Percentiles rank a stretch among this genome's conserved stretches.
Evolutionary conservation across 208 protist species (phyloP).

Genomic region (Crithidia mellificae): DNA sequence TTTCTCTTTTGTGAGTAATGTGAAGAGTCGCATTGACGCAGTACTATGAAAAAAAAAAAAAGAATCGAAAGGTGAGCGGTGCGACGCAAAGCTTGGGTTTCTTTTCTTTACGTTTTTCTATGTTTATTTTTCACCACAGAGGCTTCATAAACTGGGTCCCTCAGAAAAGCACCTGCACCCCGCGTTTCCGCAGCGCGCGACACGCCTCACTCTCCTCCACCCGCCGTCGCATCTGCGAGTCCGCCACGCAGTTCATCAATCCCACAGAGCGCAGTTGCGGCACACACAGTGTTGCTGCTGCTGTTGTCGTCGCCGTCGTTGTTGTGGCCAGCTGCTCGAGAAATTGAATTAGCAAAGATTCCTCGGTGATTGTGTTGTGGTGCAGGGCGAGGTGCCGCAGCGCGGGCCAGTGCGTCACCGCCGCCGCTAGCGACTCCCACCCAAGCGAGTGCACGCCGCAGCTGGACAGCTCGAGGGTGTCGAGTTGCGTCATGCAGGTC

Average conservation of each 20-base stretch:
- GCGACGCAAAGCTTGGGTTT: too few relatives aligned
- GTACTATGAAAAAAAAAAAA: too few relatives aligned
- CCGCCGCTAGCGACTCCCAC: slow-evolving; percentile 64
- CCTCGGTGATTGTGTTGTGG: slow-evolving; percentile 38
- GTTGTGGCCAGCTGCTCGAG: slow-evolving; percentile 4
- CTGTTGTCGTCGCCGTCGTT: too few relatives aligned
- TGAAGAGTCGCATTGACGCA: too few relatives aligned
- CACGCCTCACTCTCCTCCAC: slow-evolving; percentile 8
- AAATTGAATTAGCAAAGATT: slow-evolving; percentile 6
- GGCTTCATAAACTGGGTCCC: too few relatives aligned
- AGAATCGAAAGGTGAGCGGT: too few relatives aligned
- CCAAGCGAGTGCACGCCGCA: slow-evolving; percentile 52
- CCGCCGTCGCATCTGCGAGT: background rate
- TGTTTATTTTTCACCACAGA: too few relatives aligned
- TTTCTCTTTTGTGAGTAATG: too few relatives aligned
- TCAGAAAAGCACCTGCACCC: slow-evolving; percentile 26
- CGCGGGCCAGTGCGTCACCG: slow-evolving; percentile 28
- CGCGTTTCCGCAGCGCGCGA: slow-evolving; percentile 19
- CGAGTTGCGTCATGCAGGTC: slow-evolving; percentile 35
- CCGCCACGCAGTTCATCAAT: slow-evolving; percentile 20
- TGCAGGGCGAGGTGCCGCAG: slow-evolving; percentile 59
- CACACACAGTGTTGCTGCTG: too few relatives aligned
- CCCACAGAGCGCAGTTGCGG: slow-evolving; percentile 19
- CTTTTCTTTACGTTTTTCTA: too few relatives aligned
- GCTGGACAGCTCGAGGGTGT: slow-evolving; percentile 51